Evolutionary conservation across 2,329 filamentous ascomycete species (phyloP).

Genomic region (Cryphonectria naterciae): DNA sequence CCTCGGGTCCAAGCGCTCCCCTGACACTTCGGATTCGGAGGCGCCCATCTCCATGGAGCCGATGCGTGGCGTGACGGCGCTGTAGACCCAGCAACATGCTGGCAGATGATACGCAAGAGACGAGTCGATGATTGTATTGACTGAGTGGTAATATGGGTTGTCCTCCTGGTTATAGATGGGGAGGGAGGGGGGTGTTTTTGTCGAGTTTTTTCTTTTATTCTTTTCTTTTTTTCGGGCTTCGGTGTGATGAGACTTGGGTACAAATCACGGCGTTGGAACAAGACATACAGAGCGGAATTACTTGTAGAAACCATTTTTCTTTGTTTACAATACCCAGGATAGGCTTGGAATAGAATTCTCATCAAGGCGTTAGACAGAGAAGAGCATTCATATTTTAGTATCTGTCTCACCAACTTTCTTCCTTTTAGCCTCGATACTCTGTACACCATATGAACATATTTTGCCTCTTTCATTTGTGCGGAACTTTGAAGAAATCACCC

Average conservation of each 20-base stretch:
- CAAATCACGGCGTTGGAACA: background rate
- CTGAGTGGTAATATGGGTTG: background rate
- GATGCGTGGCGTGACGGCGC: background rate
- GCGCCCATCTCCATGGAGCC: slow-evolving; percentile 4
- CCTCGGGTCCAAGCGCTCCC: background rate
- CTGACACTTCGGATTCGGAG: slow-evolving; percentile 21
- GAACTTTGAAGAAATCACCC: too few relatives aligned
- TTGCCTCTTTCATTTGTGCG: too few relatives aligned
- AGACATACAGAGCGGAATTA: background rate
- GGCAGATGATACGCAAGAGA: background rate
- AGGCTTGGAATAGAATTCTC: background rate
- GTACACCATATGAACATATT: too few relatives aligned
- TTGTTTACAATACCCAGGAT: background rate
- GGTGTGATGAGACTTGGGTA: background rate
- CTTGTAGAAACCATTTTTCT: background rate
- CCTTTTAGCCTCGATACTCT: background rate
- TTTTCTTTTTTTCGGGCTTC: too few relatives aligned
- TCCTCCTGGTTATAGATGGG: background rate
- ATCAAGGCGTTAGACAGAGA: background rate
- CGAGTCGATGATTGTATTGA: background rate
- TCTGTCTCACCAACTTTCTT: background rate
- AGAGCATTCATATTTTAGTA: too few relatives aligned
- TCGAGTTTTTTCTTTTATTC: background rate
- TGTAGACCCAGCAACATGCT: background rate
- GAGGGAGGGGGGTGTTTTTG: background rate